Percentiles rank a stretch among this genome's conserved stretches.
These are phyloP conservation scores for Rhododendron simsii DNA, from an alignment of 148 eudicot species.

Conservation along the genomic window DNA sequence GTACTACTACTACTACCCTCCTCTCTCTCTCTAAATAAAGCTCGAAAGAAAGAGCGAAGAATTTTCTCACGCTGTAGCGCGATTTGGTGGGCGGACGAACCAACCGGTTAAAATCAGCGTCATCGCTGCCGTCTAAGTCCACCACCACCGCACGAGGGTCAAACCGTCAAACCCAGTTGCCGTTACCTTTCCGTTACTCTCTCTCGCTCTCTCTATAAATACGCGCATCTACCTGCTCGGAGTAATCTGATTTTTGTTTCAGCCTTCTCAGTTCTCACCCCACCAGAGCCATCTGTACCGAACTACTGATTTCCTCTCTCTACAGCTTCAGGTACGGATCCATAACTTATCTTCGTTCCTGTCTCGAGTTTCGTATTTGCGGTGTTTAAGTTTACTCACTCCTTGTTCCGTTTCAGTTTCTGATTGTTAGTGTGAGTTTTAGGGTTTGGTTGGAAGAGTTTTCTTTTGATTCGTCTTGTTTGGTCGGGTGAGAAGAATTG, in stretches of 20 bases:
- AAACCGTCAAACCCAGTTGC: not conserved
- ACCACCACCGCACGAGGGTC: not conserved
- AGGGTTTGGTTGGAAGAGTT: constrained; percentile 1
- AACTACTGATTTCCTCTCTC: not conserved
- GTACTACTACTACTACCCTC: not conserved
- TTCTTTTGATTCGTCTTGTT: not conserved
- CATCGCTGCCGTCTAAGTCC: not conserved
- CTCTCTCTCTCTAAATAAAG: not conserved
- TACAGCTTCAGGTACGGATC: constrained; percentile 14
- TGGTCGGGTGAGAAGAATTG: not conserved
- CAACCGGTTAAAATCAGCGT: not conserved
- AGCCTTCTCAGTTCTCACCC: too few species aligned
- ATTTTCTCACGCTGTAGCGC: not conserved
- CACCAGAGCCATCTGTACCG: not conserved
- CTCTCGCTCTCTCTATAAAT: not conserved
- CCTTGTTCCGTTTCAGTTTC: not conserved
- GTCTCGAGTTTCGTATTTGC: not conserved
- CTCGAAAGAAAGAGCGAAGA: not conserved
- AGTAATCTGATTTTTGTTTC: not conserved
- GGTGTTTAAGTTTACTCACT: not conserved
- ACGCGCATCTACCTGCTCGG: not conserved
- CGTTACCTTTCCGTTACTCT: not conserved
- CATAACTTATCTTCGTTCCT: not conserved
- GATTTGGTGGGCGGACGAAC: not conserved
- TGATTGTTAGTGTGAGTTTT: not conserved